A percentile compares a stretch with the other conserved stretches of the same genome.
Conservation (phyloP, 2,329 filamentous ascomycete species). For the Aspergillus melleus region DNA sequence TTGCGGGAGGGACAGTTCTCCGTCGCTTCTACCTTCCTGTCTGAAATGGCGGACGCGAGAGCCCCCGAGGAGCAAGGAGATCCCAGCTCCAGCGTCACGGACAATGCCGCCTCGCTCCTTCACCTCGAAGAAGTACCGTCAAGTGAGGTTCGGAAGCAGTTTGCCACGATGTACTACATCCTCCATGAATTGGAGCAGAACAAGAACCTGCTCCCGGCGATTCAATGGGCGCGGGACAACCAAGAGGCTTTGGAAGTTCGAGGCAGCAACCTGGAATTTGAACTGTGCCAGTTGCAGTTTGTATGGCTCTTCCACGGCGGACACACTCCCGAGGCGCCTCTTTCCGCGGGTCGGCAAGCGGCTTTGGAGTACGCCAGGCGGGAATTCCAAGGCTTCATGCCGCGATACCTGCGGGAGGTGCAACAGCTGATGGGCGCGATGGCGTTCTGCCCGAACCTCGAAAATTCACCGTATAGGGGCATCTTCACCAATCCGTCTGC, state of each 20-base stretch:
- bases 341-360: conserved; percentile 35
- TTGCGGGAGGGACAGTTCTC: conserved; percentile 90
- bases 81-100: conserved; percentile 31
- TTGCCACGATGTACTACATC: conserved; percentile 88
- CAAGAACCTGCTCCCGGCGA: conserved; percentile 77
- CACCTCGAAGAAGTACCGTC: conserved; percentile 62
- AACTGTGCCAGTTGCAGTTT: conserved; percentile 85
- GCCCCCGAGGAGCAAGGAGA: conserved; percentile 33
- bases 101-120: conserved; percentile 45
- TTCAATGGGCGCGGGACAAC: conserved; percentile 78
- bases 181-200: conserved; percentile 71
- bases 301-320: conserved; percentile 80
- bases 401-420: conserved; percentile 75
- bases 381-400: conserved; percentile 73
- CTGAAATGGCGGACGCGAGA: conserved; percentile 61
- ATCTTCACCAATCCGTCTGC: conserved; percentile 74
- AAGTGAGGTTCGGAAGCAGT: conserved; percentile 72
- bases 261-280: conserved; percentile 92
- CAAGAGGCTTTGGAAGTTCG: conserved; percentile 70
- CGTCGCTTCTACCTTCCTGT: conserved; percentile 81
- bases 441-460: conserved; percentile 73
- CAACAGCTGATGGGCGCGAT: conserved; percentile 79
- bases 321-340: conserved; percentile 51
- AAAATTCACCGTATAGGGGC: conserved; percentile 72
- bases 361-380: conserved; percentile 75